Base-by-base conservation (phyloP, 2,329 filamentous ascomycete species). In the Exophiala calicioides region DNA sequence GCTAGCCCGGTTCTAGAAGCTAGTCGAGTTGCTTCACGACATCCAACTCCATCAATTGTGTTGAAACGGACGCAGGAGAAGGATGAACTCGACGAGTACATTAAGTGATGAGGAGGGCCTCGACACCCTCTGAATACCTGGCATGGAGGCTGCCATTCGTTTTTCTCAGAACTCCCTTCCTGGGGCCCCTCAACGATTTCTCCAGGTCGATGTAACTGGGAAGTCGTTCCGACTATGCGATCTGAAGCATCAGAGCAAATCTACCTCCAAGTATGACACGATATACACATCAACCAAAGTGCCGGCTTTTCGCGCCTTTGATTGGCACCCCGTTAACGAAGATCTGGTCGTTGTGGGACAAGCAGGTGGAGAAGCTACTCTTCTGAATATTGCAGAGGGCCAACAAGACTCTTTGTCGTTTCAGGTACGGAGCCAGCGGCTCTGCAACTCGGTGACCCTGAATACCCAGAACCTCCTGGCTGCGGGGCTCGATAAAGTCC, bases 401-500 rank as follows among this genome's bases (percentile, higher is more conserved):
- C 66, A 62, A 53, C 76, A 68, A 58, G 65, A 64, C 34, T 66
- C 68, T 5, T 61, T 73, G 33, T 69, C 77, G 0, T 82, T 82
- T 52, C 77, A 78, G 18, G 76, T 82, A 51, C 75, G 79, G 54
- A 79, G 80, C 51, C 80, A 82, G 62, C 72, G 81, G 27, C 79
- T 80, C 53, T 84, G 80, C 63, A 84, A 84, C 62, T 80, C 81
- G 2, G 78, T 84, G 42, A 76, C 80, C 2, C 79, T 84, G 58
- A 82, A 74, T 56, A 67, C 71, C 26, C 67, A 72, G 53, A 77
- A 78, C 21, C 69, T 80, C 44, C 67, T 85, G 35, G 81, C 81
- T 2, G 78, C 80, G 3, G 81, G 80, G 2, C 64, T 84, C 42
- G 81, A 84, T 59, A 74, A 79, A 53, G 79, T 82, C 31, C 73